Evolutionary conservation across 2,329 filamentous ascomycete species (phyloP).

Genomic region (Colletotrichum tofieldiae): DNA sequence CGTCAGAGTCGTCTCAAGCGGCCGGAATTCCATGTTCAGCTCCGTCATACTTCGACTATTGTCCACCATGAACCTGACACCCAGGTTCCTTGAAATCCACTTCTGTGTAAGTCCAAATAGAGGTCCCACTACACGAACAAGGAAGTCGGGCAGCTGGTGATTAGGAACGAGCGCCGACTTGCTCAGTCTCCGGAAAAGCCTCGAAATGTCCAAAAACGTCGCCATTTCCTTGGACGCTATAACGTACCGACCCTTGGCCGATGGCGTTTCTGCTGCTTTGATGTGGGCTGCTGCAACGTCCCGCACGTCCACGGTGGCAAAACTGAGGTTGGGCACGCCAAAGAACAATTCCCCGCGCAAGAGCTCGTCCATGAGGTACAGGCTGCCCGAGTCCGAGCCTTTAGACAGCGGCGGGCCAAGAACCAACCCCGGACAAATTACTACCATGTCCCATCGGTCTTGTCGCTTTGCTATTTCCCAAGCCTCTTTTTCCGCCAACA

Average conservation of each 20-base stretch:
- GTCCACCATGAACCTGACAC: neutral
- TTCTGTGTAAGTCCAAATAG: neutral
- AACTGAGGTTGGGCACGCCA: slow-evolving; percentile 47
- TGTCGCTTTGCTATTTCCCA: slow-evolving; percentile 47
- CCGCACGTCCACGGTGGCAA: slow-evolving; percentile 43
- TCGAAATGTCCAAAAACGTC: neutral
- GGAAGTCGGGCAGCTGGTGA: slow-evolving; percentile 2
- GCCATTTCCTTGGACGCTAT: slow-evolving; percentile 6
- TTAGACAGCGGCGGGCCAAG: slow-evolving; percentile 46
- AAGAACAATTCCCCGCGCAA: slow-evolving; percentile 45
- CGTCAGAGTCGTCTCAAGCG: neutral
- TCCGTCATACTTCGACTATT: neutral
- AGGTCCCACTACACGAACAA: neutral
- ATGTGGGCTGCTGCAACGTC: slow-evolving; percentile 43
- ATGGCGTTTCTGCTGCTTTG: slow-evolving; percentile 27
- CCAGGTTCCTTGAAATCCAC: slow-evolving; percentile 4
- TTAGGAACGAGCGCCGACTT: neutral
- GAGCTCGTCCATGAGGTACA: slow-evolving; percentile 48
- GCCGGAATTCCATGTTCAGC: neutral
- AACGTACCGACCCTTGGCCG: slow-evolving; percentile 27
- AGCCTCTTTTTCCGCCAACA: slow-evolving; percentile 48
- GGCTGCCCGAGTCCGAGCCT: slow-evolving; percentile 48
- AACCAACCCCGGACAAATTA: slow-evolving; percentile 48
- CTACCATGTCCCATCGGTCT: slow-evolving; percentile 48
- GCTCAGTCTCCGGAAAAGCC: neutral